Conservation (phyloP, 257 asterid species). For the Forsythia suspensa region DNA sequence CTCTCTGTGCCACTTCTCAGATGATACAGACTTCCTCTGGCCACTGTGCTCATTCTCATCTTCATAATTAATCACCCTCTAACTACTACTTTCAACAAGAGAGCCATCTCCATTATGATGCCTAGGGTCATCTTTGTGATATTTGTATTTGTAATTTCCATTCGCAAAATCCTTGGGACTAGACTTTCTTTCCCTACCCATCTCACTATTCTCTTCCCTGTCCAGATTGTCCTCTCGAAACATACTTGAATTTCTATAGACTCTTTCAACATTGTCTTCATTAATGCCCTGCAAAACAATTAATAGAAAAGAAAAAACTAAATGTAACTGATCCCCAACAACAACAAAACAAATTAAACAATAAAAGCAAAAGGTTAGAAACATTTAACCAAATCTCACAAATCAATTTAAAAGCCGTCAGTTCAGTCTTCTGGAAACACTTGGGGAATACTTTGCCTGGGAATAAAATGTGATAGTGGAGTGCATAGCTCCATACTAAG, state of each 20-base stretch:
- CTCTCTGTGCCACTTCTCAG: slow-evolving; percentile 40
- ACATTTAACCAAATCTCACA: slow-evolving; percentile 68
- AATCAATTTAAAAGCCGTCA: slow-evolving; percentile 73
- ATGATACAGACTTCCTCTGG: slow-evolving; percentile 33
- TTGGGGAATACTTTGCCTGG: slow-evolving; percentile 60
- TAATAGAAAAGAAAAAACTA: not conserved
- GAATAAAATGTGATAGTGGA: slow-evolving; percentile 42
- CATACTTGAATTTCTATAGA: slow-evolving; percentile 22
- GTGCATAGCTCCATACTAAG: slow-evolving; percentile 42
- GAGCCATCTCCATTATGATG: slow-evolving; percentile 17
- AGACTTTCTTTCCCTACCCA: slow-evolving; percentile 30
- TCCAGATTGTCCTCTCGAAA: slow-evolving; percentile 30
- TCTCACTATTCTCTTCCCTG: slow-evolving; percentile 36
- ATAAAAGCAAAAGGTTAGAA: slow-evolving; percentile 28
- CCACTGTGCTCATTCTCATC: slow-evolving; percentile 33
- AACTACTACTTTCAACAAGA: slow-evolving; percentile 1
- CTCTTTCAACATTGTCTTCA: slow-evolving; percentile 28
- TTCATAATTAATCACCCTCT: slow-evolving; percentile 28
- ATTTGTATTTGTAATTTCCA: slow-evolving; percentile 30
- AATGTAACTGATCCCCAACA: slow-evolving; percentile 7
- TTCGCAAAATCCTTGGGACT: slow-evolving; percentile 33
- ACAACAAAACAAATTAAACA: slow-evolving; percentile 16
- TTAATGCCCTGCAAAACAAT: slow-evolving; percentile 43
- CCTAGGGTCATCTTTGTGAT: slow-evolving; percentile 16
- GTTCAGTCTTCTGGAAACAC: slow-evolving; percentile 72